phyloP scores from a whole-genome alignment of 306 rosid species.

The Trifolium repens region DNA sequence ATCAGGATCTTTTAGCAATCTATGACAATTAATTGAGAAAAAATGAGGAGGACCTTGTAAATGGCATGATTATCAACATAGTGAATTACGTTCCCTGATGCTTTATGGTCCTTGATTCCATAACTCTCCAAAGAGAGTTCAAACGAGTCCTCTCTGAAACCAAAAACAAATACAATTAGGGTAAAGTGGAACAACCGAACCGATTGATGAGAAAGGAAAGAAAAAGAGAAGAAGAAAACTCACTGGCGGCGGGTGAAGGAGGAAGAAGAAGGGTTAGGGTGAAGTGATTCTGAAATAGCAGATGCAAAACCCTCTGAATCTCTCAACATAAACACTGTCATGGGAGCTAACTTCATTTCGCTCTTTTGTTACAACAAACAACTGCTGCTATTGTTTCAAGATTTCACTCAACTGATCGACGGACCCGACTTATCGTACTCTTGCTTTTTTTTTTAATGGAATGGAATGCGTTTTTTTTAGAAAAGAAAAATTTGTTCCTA shows the following conservation, averaged over 20 bases:
- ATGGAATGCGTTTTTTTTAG: no score
- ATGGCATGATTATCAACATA: conserved; percentile 58
- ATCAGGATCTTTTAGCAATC: background rate
- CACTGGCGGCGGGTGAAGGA: conserved; percentile 53
- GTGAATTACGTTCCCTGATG: conserved; percentile 67
- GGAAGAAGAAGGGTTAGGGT: conserved; percentile 51
- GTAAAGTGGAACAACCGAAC: background rate
- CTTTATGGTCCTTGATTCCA: conserved; percentile 64
- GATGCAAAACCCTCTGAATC: conserved; percentile 73
- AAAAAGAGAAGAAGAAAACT: conserved; percentile 16
- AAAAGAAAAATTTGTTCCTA: no score
- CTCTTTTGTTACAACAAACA: background rate
- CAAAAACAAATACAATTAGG: background rate
- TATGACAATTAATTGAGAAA: background rate
- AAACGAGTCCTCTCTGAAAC: conserved; percentile 63
- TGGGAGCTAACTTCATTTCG: conserved; percentile 65
- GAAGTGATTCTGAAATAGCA: conserved; percentile 58
- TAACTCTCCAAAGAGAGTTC: conserved; percentile 70
- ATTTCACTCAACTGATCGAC: background rate
- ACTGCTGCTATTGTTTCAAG: background rate
- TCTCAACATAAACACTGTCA: conserved; percentile 57
- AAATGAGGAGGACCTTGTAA: conserved; percentile 50
- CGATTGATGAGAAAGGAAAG: background rate
- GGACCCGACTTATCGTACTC: no score
- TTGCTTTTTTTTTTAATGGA: no score